phyloP scores from a whole-genome alignment of 495 filamentous ascomycete species.

The Penicillium tannophilum region DNA sequence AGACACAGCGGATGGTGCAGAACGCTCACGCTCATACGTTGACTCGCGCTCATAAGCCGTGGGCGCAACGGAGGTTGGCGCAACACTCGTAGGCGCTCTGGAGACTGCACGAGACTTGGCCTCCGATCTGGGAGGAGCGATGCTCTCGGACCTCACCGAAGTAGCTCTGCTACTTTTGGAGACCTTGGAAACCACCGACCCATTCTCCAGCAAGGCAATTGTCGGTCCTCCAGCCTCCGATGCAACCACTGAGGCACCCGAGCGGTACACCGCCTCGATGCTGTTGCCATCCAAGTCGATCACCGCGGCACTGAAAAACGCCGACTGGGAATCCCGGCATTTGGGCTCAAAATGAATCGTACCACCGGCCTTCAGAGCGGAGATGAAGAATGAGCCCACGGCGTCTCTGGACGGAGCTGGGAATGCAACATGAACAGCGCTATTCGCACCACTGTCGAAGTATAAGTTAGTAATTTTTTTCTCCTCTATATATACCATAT shows the following conservation, averaged over 20 bases:
- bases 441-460: constrained; percentile 43
- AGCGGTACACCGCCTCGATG: constrained; percentile 61
- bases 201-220: constrained; percentile 39
- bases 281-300: constrained; percentile 63
- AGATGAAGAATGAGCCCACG: constrained; percentile 61
- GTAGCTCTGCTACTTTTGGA: constrained; percentile 35
- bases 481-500: neutral
- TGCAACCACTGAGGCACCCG: constrained; percentile 26
- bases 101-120: constrained; percentile 33
- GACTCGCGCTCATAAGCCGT: neutral
- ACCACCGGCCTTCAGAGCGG: constrained; percentile 59
- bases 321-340: constrained; percentile 50
- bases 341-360: constrained; percentile 58
- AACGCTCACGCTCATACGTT: constrained; percentile 6
- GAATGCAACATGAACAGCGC: constrained; percentile 61
- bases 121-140: constrained; percentile 33
- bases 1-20: constrained; percentile 27
- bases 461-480: constrained; percentile 16
- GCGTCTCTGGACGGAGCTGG: constrained; percentile 53
- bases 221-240: constrained; percentile 35
- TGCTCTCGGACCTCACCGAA: constrained; percentile 33
- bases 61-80: neutral
- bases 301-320: constrained; percentile 62
- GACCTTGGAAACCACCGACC: constrained; percentile 43
- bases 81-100: constrained; percentile 33